Evolutionary conservation across 2,329 filamentous ascomycete species (phyloP).

Genomic region (Penicillium olsonii): DNA sequence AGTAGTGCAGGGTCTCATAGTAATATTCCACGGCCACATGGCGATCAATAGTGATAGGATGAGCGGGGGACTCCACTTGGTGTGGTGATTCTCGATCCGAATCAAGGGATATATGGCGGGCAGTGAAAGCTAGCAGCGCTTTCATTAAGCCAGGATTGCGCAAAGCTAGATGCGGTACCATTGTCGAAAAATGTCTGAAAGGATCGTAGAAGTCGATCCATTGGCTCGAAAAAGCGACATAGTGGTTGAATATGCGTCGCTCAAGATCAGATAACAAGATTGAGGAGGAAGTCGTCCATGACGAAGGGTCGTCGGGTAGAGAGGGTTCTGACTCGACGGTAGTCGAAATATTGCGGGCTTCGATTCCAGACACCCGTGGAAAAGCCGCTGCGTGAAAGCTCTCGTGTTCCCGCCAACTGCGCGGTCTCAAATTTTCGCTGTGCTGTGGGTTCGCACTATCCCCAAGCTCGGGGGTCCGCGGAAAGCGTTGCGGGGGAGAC

Average conservation of each 20-base stretch:
- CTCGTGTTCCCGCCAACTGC: conserved; percentile 16
- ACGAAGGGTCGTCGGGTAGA: conserved; percentile 9
- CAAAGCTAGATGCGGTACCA: conserved; percentile 14
- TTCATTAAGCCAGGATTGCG: conserved; percentile 3
- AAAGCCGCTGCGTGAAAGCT: conserved; percentile 21
- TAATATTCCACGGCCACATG: conserved; percentile 52
- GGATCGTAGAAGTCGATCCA: conserved; percentile 21
- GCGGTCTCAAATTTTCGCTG: conserved; percentile 16
- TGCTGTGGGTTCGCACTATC: conserved; percentile 11
- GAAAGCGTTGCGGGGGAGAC: conserved; percentile 13
- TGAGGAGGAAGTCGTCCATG: conserved; percentile 9
- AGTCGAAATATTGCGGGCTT: conserved; percentile 3
- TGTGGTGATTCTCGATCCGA: not conserved
- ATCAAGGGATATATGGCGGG: conserved; percentile 10
- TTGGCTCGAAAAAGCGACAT: conserved; percentile 14
- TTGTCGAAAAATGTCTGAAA: conserved; percentile 10
- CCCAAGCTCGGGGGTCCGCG: not conserved
- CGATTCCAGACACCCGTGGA: conserved; percentile 8
- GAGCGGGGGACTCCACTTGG: conserved; percentile 18
- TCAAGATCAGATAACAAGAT: conserved; percentile 12
- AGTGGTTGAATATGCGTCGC: conserved; percentile 12
- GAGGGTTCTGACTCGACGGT: not conserved
- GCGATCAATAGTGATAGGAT: not conserved
- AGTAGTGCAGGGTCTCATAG: conserved; percentile 62
- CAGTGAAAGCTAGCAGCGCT: conserved; percentile 5